Evolutionary conservation across 1,284 basidiomycete genomes (phyloP), one percentile per base, ranked within the genome.

Genomic region (Ceratobasidium sp.): DNA sequence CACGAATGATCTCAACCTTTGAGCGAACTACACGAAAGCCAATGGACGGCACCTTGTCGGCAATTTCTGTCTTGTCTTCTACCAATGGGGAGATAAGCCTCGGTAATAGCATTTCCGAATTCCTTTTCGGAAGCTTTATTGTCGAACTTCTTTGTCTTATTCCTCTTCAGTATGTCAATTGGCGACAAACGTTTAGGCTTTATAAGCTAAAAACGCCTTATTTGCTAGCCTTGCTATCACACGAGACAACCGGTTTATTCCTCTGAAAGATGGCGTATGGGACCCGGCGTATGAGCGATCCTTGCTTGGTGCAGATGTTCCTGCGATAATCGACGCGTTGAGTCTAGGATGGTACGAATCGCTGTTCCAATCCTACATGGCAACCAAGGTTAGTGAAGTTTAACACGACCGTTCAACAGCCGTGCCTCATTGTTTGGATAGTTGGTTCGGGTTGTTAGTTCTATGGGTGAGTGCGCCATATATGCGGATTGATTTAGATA

Each of bases 281-380:
- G 89, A 88, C 0, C 77, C 86, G 0, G 85, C 87, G n/a, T 81
- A 88, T 10, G 90, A 91, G 80, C 85, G 84, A 53, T 84, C 86
- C 0, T 81, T 91, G 33, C 83, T 91, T 0, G 90, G 90, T 2
- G 89, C 89, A 0, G 88, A 90, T 51, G 87, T 91, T 26, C 86
- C 85, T 7, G 84, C 84, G 26, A 89, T 91, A 17, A 87, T 90
- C 8, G 88, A 90, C 76, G 35, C 64, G 47, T 80, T 91, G 2
- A 87, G 88, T 0, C 86, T 91, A 71, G 90, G 90, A 1, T 91
- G 90, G 90, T 91, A 90, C 35, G 90, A 91, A 78, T 89, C 88
- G 0, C 83, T 91, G 10, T 88, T 91, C 77, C 87, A 88, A 75
- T 90, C 90, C 0, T 91, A 91, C 76, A 87, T 89, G 87, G 87